Conservation (phyloP, 257 asterid genomes). For the Pogostemon cablin region DNA sequence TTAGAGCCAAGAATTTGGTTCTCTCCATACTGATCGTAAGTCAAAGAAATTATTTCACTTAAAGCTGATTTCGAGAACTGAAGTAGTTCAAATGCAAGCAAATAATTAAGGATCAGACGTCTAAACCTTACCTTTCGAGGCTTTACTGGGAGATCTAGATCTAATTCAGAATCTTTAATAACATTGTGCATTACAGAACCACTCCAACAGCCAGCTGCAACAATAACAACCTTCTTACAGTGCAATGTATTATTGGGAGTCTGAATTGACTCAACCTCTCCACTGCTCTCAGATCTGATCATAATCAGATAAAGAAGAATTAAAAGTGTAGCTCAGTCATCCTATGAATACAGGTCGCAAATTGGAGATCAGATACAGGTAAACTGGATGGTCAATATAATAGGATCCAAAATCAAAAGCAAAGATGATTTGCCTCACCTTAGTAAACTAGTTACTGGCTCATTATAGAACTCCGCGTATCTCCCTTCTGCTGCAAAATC, state of each 20-base stretch:
- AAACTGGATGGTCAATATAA: not conserved
- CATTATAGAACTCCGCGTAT: constrained; percentile 88
- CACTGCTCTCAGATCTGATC: constrained; percentile 63
- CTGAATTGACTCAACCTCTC: constrained; percentile 76
- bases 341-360: constrained; percentile 27
- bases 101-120: constrained; percentile 21
- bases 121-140: constrained; percentile 82
- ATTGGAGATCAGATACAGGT: not conserved
- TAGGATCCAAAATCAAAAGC: constrained; percentile 23
- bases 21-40: constrained; percentile 1
- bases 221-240: constrained; percentile 71
- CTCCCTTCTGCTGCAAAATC: constrained; percentile 73
- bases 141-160: constrained; percentile 72
- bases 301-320: constrained; percentile 22
- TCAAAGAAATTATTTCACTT: not conserved
- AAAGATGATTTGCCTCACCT: constrained; percentile 48
- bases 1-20: constrained; percentile 5
- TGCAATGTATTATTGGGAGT: constrained; percentile 68
- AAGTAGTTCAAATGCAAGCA: constrained; percentile 13
- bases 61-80: constrained; percentile 27
- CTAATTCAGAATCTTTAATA: constrained; percentile 48
- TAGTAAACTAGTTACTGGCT: constrained; percentile 73
- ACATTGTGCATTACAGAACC: constrained; percentile 74
- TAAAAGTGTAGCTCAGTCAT: not conserved
- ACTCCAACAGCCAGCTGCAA: constrained; percentile 98